Conservation (phyloP, 164 flowering plant species). For the Tetracentron sinense region DNA sequence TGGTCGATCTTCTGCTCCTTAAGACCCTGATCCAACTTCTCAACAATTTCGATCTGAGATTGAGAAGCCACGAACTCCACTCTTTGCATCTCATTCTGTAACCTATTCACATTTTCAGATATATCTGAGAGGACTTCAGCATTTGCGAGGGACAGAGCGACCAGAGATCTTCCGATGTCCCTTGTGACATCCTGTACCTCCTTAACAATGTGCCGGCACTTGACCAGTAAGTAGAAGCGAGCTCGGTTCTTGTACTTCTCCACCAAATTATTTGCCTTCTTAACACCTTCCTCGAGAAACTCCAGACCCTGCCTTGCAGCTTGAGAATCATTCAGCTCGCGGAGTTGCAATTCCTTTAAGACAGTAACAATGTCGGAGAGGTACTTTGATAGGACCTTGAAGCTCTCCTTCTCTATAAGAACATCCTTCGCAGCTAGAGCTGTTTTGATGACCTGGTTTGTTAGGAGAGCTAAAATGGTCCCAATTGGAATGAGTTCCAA, state of each 20-base stretch:
- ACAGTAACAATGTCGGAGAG: conserved; percentile 58
- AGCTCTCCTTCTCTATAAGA: conserved; percentile 58
- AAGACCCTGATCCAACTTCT: conserved; percentile 56
- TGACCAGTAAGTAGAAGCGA: conserved; percentile 58
- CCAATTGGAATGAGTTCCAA: conserved; percentile 60
- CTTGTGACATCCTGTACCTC: conserved; percentile 62
- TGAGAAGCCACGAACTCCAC: conserved; percentile 56
- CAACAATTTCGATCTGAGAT: conserved; percentile 47
- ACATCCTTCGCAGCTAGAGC: conserved; percentile 66
- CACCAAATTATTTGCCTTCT: conserved; percentile 52
- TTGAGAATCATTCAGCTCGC: conserved; percentile 49
- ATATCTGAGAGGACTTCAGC: conserved; percentile 52
- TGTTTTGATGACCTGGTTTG: conserved; percentile 53
- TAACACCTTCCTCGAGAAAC: conserved; percentile 50
- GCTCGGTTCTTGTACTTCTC: conserved; percentile 60
- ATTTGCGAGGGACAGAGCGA: conserved; percentile 48
- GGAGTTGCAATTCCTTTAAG: conserved; percentile 47
- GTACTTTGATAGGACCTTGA: conserved; percentile 51
- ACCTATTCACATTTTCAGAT: conserved; percentile 49
- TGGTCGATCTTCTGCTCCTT: conserved; percentile 49
- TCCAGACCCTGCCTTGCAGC: conserved; percentile 57
- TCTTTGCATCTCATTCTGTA: conserved; percentile 71
- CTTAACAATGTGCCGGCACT: conserved; percentile 54
- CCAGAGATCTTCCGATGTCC: conserved; percentile 59
- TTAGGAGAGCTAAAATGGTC: conserved; percentile 50